Evolutionary conservation across 2,329 filamentous ascomycete genomes (phyloP), one percentile per base, ranked within the genome.

Genomic region (Talaromyces sp.): DNA sequence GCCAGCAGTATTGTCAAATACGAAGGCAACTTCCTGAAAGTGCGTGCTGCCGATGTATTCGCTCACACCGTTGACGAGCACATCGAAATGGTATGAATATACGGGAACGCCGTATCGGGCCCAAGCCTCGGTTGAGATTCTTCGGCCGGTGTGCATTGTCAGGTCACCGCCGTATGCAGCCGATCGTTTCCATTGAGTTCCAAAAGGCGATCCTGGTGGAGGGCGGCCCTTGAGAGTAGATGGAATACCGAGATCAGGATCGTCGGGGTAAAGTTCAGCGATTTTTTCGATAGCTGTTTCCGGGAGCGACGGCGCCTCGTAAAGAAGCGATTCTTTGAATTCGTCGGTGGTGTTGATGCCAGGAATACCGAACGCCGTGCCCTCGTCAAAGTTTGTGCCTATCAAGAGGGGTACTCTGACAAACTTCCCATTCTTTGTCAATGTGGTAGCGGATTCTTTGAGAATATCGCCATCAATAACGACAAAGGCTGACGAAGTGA

Each of bases 311-410:
- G 50, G 50, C 5, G 59, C 41, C 1, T 54, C 7, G 6, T 19
- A 41, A 7, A 59, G 9, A 3, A 66, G 50, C 3, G 54, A 58
- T 3, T 15, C 13, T 22, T 58, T 57, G 41, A 66, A 62, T 33
- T 62, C 41, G 3, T 35, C 60, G 35, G 50, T 62, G 19, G 59
- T 66, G 35, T 66, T 66, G 52, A 66, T 58, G 33, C 64, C 64
- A 10, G 33, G 7, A 5, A 58, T 58, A 13, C 59, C 52, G 43
- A 93, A 92, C 1, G 93, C 75, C 0, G 90, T 92, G 19, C 90
- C 90, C 75, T 94, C 90, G 72, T 94, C 91, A 79, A 93, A 90
- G 75, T 92, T 90, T 72, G 92, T 85, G 52, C 91, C 90, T 47
- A 90, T 84, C 65, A 89, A 88, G 72, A 89, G 84, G 2, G 87